Evolutionary conservation across 1,284 basidiomycete genomes (phyloP).

Genomic region (Cryptococcus floricola): DNA sequence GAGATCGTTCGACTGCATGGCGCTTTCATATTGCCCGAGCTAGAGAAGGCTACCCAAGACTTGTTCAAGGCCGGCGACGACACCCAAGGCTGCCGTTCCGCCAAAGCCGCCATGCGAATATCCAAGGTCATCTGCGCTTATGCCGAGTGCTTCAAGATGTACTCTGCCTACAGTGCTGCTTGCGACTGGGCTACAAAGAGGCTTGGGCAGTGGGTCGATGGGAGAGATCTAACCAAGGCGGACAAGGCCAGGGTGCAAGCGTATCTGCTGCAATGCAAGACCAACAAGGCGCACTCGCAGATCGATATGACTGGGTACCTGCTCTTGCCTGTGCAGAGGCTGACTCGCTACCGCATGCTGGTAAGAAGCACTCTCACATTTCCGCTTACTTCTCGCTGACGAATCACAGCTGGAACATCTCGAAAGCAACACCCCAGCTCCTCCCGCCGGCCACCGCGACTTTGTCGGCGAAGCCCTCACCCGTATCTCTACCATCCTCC

Average conservation of each 20-base stretch:
- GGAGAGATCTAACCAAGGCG: neutral
- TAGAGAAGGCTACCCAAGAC: neutral
- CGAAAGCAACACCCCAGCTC: constrained; percentile 70
- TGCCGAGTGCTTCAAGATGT: neutral
- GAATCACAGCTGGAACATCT: constrained; percentile 62
- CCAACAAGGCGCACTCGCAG: neutral
- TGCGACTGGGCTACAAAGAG: neutral
- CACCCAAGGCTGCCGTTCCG: neutral
- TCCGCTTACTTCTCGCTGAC: neutral
- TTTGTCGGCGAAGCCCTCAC: constrained; percentile 76
- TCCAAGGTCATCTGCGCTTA: neutral
- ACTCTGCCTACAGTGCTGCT: neutral
- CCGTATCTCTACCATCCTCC: constrained; percentile 79
- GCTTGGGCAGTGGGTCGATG: neutral
- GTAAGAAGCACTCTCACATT: neutral
- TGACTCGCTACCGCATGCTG: constrained; percentile 1
- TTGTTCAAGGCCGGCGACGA: neutral
- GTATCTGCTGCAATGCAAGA: neutral
- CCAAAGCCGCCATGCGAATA: neutral
- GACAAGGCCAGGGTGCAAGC: neutral
- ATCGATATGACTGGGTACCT: neutral
- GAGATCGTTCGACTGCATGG: neutral
- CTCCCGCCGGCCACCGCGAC: constrained; percentile 61
- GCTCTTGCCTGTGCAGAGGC: neutral
- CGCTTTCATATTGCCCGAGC: neutral